Conservation (phyloP, 768 basidiomycete genomes). For the Pholiota molesta region DNA sequence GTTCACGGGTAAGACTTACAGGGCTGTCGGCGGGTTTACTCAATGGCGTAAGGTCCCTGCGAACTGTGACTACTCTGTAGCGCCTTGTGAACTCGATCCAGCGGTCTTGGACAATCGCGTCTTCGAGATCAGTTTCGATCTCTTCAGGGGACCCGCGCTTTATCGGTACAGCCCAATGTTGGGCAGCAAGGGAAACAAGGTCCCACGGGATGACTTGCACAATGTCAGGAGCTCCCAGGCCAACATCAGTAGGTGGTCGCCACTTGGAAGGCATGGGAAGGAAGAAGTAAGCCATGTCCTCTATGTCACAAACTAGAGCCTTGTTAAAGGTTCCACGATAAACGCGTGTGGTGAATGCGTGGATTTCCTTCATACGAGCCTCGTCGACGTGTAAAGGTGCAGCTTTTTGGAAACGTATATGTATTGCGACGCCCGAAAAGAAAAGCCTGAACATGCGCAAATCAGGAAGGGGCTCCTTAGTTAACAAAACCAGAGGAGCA, state of each 20-base stretch:
- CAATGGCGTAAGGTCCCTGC: slow-evolving; percentile 71
- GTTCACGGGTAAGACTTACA: slow-evolving; percentile 43
- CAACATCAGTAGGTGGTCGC: slow-evolving; percentile 29
- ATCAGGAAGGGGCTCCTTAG: slow-evolving; percentile 65
- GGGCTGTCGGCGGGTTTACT: slow-evolving; percentile 68
- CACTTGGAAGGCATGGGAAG: slow-evolving; percentile 56
- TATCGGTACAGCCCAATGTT: slow-evolving; percentile 55
- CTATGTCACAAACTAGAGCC: slow-evolving; percentile 54
- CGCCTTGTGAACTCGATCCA: slow-evolving; percentile 76
- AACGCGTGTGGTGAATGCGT: slow-evolving; percentile 65
- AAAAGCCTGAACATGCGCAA: slow-evolving; percentile 63
- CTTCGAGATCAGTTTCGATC: slow-evolving; percentile 50
- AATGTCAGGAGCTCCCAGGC: slow-evolving; percentile 39
- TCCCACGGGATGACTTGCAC: slow-evolving; percentile 65
- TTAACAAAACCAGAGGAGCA: slow-evolving; percentile 66
- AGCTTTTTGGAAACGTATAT: slow-evolving; percentile 46
- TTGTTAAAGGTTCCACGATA: slow-evolving; percentile 71
- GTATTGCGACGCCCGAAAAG: slow-evolving; percentile 47
- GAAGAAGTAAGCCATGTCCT: slow-evolving; percentile 66
- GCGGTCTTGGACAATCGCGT: slow-evolving; percentile 77
- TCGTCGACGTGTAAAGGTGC: slow-evolving; percentile 52
- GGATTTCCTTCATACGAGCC: slow-evolving; percentile 48
- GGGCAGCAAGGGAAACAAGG: slow-evolving; percentile 51
- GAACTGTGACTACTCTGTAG: slow-evolving; percentile 57
- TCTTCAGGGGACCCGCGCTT: slow-evolving; percentile 36